These are phyloP conservation scores for Acacia crassicarpa DNA, from an alignment of 306 rosid species.

Conservation along the genomic window DNA sequence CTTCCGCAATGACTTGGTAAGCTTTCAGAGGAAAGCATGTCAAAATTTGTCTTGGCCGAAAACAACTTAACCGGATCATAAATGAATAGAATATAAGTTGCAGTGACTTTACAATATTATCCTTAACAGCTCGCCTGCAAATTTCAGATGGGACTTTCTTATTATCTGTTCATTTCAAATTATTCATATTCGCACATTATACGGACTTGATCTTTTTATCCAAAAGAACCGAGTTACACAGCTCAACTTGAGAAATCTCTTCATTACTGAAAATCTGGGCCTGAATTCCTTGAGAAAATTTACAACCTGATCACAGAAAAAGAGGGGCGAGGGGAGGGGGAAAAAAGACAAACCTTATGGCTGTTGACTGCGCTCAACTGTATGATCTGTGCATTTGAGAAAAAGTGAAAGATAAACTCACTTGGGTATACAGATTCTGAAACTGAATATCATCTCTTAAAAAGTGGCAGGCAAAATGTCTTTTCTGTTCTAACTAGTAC, in stretches of 20 bases:
- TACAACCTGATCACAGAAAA: constrained; percentile 12
- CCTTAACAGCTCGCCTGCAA: constrained; percentile 5
- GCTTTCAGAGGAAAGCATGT: not conserved
- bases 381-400: constrained; percentile 25
- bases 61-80: not conserved
- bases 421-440: constrained; percentile 27
- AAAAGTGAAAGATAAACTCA: constrained; percentile 26
- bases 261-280: constrained; percentile 21
- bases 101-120: not conserved
- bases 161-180: constrained; percentile 23
- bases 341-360: constrained; percentile 2
- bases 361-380: constrained; percentile 7
- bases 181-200: constrained; percentile 26
- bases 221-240: not conserved
- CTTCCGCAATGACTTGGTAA: not conserved
- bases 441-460: constrained; percentile 22
- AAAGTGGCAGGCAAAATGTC: constrained; percentile 7
- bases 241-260: constrained; percentile 7
- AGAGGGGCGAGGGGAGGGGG: not conserved
- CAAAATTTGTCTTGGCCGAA: not conserved
- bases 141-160: not conserved
- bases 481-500: constrained; percentile 7
- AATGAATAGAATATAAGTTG: not conserved
- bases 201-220: constrained; percentile 6
- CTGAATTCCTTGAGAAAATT: constrained; percentile 31